A percentile compares a stretch with the other conserved stretches of the same genome.
phyloP scores from a whole-genome alignment of 208 protist species.

The Tritrichomonas foetus region DNA sequence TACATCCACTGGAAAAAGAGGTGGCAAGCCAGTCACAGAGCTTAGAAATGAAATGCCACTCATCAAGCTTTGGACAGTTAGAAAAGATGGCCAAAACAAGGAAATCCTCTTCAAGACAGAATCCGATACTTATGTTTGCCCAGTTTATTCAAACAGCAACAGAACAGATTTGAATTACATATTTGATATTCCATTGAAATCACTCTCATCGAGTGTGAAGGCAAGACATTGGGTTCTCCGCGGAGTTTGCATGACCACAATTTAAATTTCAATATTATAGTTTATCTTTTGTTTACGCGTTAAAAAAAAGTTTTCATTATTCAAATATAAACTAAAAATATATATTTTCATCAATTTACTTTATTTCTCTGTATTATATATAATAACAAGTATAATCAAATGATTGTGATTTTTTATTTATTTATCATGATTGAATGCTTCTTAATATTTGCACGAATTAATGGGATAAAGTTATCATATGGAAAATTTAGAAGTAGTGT shows the following conservation, averaged over 20 bases:
- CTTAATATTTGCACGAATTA: too few relatives aligned
- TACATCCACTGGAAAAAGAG: not conserved
- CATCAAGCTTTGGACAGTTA: slow-evolving; percentile 80
- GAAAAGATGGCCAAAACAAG: slow-evolving; percentile 55
- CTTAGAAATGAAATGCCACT: slow-evolving; percentile 77
- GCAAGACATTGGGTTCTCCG: slow-evolving; percentile 20
- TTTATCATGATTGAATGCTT: too few relatives aligned
- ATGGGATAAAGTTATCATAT: too few relatives aligned
- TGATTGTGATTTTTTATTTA: too few relatives aligned
- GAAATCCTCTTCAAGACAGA: not conserved
- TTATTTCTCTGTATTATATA: too few relatives aligned
- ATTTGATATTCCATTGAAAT: slow-evolving; percentile 79
- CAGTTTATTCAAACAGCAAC: slow-evolving; percentile 87
- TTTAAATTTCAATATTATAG: not conserved
- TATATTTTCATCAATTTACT: too few relatives aligned
- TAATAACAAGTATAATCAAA: too few relatives aligned
- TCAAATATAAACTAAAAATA: too few relatives aligned
- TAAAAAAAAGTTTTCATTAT: too few relatives aligned
- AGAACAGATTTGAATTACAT: slow-evolving; percentile 90
- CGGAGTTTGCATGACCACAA: slow-evolving; percentile 26
- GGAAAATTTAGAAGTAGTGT: too few relatives aligned
- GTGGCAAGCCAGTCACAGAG: not conserved
- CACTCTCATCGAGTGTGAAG: not conserved
- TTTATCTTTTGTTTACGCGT: too few relatives aligned
- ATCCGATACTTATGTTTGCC: slow-evolving; percentile 76